These are phyloP conservation scores for Ulota crispa DNA, from an alignment of 225 moss, liverwort and hornwort species.

Conservation along the genomic window DNA sequence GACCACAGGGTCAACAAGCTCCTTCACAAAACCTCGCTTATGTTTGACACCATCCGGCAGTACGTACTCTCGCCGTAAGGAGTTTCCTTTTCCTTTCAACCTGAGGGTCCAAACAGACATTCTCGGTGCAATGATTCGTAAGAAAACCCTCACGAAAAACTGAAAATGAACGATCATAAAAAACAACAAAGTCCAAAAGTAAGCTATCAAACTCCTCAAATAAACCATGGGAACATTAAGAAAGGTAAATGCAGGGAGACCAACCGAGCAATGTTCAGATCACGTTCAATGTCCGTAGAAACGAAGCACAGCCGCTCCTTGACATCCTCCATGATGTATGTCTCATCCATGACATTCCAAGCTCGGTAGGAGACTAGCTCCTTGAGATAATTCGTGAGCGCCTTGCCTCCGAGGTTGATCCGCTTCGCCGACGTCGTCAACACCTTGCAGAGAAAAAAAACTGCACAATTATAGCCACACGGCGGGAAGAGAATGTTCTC, in stretches of 20 bases:
- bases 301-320: conserved; percentile 92
- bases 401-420: conserved; percentile 91
- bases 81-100: conserved; percentile 68
- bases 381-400: conserved; percentile 93
- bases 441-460: conserved; percentile 12
- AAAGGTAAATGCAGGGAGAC: not conserved
- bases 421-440: conserved; percentile 74
- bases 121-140: not conserved
- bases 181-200: not conserved
- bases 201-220: not conserved
- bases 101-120: conserved; percentile 35
- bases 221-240: not conserved
- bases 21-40: conserved; percentile 92
- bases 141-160: not conserved
- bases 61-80: conserved; percentile 71
- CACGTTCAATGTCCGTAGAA: conserved; percentile 71
- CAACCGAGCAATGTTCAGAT: conserved; percentile 82
- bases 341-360: conserved; percentile 99
- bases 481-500: not conserved
- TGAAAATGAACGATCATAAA: not conserved
- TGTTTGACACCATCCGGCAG: conserved; percentile 94
- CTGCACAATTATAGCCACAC: not conserved
- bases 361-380: conserved; percentile 93
- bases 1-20: conserved; percentile 37
- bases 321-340: conserved; percentile 94